phyloP scores from a whole-genome alignment of 768 basidiomycete genomes.

The Suillus sp. region DNA sequence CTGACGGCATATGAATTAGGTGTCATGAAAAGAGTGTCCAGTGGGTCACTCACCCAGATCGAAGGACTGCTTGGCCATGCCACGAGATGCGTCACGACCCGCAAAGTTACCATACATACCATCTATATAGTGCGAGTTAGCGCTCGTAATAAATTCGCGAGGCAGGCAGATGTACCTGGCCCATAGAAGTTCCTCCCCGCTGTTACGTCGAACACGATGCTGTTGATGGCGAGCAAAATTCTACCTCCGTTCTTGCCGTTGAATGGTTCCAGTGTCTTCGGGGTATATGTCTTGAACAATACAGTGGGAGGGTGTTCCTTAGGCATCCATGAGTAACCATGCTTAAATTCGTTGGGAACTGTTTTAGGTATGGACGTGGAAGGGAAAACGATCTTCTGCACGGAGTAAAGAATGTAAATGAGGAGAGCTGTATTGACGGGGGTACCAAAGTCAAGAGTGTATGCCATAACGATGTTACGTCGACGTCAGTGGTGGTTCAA shows the following conservation, averaged over 20 bases:
- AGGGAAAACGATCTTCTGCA: conserved; percentile 75
- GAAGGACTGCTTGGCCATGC: conserved; percentile 98
- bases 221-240: conserved; percentile 85
- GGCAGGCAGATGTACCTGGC: conserved; percentile 61
- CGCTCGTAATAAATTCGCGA: conserved; percentile 3
- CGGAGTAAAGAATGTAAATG: conserved; percentile 76
- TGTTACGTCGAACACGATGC: conserved; percentile 92
- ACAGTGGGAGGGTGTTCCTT: conserved; percentile 77
- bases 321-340: conserved; percentile 92
- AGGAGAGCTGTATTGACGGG: conserved; percentile 81
- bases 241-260: conserved; percentile 63
- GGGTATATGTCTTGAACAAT: conserved; percentile 76
- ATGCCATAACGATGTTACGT: conserved; percentile 24
- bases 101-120: conserved; percentile 99
- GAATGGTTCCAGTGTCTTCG: conserved; percentile 71
- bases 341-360: conserved; percentile 71
- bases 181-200: conserved; percentile 92
- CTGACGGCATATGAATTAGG: conserved; percentile 38
- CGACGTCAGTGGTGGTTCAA: not conserved
- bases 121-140: conserved; percentile 45
- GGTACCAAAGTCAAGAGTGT: conserved; percentile 58
- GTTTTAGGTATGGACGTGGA: conserved; percentile 49
- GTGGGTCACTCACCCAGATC: conserved; percentile 65
- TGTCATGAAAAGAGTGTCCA: conserved; percentile 2
- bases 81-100: conserved; percentile 91